Evolutionary conservation across 139 green algal genomes (phyloP).

Genomic region (Volvox africanus): DNA sequence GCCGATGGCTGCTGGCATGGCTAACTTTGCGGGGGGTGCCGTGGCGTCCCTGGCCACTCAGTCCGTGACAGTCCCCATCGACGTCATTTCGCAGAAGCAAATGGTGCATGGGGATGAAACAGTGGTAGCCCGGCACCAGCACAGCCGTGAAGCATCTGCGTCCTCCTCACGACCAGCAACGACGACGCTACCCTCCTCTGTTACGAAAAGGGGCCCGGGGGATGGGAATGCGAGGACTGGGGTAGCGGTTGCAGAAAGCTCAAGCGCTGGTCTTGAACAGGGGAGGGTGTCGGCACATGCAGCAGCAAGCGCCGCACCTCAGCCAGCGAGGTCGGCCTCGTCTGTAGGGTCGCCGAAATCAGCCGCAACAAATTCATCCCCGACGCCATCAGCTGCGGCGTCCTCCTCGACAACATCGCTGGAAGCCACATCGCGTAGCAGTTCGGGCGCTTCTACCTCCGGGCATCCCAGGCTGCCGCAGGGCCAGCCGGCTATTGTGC

Average conservation of each 20-base stretch:
- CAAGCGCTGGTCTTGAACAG: too few species aligned
- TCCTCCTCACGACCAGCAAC: too few species aligned
- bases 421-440: background rate
- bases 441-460: constrained; percentile 1
- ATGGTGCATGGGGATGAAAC: constrained; percentile 74
- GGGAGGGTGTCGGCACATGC: too few species aligned
- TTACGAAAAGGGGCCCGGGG: too few species aligned
- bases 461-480: background rate
- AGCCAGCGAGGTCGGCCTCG: too few species aligned
- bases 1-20: constrained; percentile 35
- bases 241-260: too few species aligned
- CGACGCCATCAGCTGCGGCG: background rate
- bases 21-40: constrained; percentile 82
- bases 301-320: too few species aligned
- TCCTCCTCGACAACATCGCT: background rate
- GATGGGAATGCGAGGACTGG: too few species aligned
- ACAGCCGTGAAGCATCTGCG: background rate
- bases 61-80: constrained; percentile 89
- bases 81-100: constrained; percentile 87
- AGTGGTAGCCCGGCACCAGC: constrained; percentile 38
- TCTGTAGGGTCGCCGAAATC: background rate
- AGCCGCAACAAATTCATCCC: background rate
- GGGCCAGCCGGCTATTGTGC: background rate
- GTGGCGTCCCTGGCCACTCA: constrained; percentile 83
- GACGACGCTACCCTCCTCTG: too few species aligned